Evolutionary conservation across 2,329 filamentous ascomycete genomes (phyloP), one percentile per base, ranked within the genome.

Genomic region (Zymoseptoria passerinii): DNA sequence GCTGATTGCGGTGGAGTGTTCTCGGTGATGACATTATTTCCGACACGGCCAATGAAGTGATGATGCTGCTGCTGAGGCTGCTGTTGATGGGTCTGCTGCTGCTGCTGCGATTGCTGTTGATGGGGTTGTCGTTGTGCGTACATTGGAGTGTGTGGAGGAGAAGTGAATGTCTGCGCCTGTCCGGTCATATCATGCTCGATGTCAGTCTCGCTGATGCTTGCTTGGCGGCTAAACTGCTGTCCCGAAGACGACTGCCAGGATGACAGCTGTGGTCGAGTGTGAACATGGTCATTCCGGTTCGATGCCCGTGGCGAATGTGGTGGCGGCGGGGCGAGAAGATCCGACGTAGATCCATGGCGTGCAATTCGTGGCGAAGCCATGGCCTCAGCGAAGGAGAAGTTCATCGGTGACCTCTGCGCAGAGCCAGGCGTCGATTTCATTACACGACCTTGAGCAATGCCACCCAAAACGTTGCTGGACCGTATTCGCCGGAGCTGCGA

Each of bases 1-100:
- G 78, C 78, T 27, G 77, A 80, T 61, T 80, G 77, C 7, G 78
- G 78, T 44, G 77, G 77, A 3, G 78, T 78, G 58, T 78, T 76
- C 53, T 75, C 76, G 58, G 73, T 75, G 44, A 71, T 68, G 8
- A 68, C 66, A 28, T 67, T 63, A 68, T 63, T 63, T 58, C 67
- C 68, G 10, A 71, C 62, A 8, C 68, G 66, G 71, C 35, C 16
- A 8, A 63, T 60, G 56, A 73, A 58, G 61, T 16, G 13, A n/a
- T 44, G 16, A 16, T 44, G 35, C n/a, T 44, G 35, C 35, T 44
- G 35, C 35, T 44, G 35, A 44, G 16, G 16, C n/a, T 44, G 35
- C 16, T 44, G 35, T 3, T 44, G 35, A 13, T 44, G 40, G 48
- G n/a, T 56, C 56, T 10, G 52, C 50, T 53, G 50, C 61, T 53